phyloP scores from a whole-genome alignment of 345 rosid genomes.

The Rhodamnia rubescens region DNA sequence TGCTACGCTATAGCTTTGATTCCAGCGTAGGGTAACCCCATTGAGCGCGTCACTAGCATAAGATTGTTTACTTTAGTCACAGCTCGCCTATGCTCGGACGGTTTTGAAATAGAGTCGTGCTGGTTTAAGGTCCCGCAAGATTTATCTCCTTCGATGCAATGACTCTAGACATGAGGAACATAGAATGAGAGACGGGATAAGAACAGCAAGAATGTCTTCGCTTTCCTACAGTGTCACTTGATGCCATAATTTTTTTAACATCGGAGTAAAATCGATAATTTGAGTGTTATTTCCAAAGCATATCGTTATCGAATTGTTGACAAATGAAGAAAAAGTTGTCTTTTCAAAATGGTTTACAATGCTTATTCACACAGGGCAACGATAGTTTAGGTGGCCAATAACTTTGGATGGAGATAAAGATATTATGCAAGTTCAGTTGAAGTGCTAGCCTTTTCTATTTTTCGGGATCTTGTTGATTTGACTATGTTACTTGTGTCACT shows the following conservation, averaged over 20 bases:
- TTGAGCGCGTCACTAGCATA: not conserved
- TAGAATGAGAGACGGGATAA: not conserved
- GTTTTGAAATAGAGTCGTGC: not conserved
- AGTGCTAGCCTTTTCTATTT: not conserved
- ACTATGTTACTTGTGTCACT: no score
- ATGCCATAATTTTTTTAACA: no score
- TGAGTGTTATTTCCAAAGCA: no score
- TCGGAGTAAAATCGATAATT: no score
- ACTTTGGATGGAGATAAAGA: slow-evolving; percentile 27
- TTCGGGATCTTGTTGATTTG: no score
- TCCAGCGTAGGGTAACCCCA: rapidly evolving
- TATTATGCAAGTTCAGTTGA: slow-evolving; percentile 53
- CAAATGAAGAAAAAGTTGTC: not conserved
- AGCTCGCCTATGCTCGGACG: not conserved
- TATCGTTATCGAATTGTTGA: not conserved
- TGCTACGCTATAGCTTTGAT: not conserved
- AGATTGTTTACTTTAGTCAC: not conserved
- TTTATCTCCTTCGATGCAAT: not conserved
- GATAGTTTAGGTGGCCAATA: not conserved
- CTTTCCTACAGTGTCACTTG: no score
- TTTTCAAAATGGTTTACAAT: not conserved
- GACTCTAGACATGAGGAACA: not conserved
- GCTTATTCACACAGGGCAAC: not conserved
- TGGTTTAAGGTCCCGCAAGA: not conserved
- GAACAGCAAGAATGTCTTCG: no score